These are phyloP conservation scores for Fusarium sp. DNA, from an alignment of 2,329 filamentous ascomycete genomes.

Conservation along the genomic window DNA sequence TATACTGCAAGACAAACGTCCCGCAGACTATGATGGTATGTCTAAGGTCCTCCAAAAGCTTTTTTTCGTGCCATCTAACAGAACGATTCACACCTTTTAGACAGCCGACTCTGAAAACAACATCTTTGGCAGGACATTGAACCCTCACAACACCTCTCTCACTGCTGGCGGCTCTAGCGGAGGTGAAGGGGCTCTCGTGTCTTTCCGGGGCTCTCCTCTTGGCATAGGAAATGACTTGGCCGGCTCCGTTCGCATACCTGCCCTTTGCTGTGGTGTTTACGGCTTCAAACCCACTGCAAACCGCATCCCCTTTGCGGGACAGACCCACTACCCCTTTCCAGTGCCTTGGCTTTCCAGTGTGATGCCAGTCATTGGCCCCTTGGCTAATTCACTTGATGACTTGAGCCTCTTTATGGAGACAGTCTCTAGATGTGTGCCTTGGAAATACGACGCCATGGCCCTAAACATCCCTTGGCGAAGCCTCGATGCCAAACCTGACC, in stretches of 20 bases:
- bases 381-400: not conserved
- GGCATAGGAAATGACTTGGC: not conserved
- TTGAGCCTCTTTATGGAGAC: not conserved
- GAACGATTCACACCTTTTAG: not conserved
- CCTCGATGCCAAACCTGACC: not conserved
- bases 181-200: not conserved
- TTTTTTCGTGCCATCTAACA: not conserved
- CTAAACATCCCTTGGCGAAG: not conserved
- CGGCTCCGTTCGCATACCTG: not conserved
- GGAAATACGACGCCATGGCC: not conserved
- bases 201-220: not conserved
- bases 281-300: not conserved
- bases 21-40: not conserved
- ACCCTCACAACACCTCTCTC: not conserved
- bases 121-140: not conserved
- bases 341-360: not conserved
- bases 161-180: not conserved
- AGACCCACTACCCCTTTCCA: not conserved
- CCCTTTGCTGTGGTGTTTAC: not conserved
- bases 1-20: not conserved
- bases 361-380: not conserved
- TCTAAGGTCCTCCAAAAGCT: not conserved
- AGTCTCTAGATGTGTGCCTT: not conserved
- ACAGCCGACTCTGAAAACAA: not conserved
- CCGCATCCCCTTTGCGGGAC: not conserved